Evolutionary conservation across 2,329 filamentous ascomycete genomes (phyloP), one percentile per base, ranked within the genome.

Genomic region (Neonectria sp.): DNA sequence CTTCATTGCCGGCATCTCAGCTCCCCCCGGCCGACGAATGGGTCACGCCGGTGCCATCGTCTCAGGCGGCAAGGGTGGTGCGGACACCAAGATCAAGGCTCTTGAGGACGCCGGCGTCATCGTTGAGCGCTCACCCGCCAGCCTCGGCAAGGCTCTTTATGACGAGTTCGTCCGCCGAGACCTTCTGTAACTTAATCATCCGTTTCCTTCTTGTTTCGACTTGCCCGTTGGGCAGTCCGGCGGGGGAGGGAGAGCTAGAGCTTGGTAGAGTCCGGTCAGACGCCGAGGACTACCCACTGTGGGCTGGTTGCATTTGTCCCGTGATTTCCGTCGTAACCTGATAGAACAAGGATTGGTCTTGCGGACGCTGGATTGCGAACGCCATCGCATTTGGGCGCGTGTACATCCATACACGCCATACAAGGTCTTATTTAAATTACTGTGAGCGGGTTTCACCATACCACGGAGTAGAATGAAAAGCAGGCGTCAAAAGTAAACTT

Each of bases 41-140:
- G 96, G 96, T 76, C 96, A 99, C 89, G 96, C 96, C 75, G 96
- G 96, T 84, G 96, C 96, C 80, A 99, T 99, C 81, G 95, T 99
- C 73, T 94, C 93, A 75, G 96, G 96, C 78, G 96, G 96, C 78
- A 98, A 98, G 91, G 96, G 96, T 80, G 96, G 95, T 81, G 96
- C 96, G 73, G 95, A 98, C 86, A 97, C 94, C 81, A 99, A 99
- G 92, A 99, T 99, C 85, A 88, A 91, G 78, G 96, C 96, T 69
- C 91, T 99, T 68, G 93, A 98, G 88, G 89, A 89, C 72, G 96
- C 96, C 70, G 96, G 96, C 82, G 96, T 98, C 78, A 90, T 98
- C 78, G 96, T 99, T 74, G 95, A 98, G 91, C 92, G 94, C 83
- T 97, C 94, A 79, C 95, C 96, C 72, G 96, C 96, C 74, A 85